Evolutionary conservation across 2,329 filamentous ascomycete genomes (phyloP), one percentile per base, ranked within the genome.

Genomic region (Nemania sp.): DNA sequence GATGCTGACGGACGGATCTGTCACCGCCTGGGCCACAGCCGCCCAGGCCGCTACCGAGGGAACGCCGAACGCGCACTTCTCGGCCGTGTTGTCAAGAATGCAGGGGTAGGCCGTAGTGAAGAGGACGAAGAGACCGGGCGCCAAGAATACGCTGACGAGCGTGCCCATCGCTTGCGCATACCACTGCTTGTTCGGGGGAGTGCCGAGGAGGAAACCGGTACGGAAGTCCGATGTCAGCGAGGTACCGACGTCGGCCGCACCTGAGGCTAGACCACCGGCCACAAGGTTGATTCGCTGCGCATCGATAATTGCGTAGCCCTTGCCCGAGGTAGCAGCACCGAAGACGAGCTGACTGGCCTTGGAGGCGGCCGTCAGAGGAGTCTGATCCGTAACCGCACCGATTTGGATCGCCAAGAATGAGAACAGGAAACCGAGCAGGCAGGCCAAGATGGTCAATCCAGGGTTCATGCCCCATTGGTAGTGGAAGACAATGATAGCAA

Each of bases 271-370:
- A 73, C 82, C 82, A 70, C 89, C 89, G 49, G 89, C 89, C 35
- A 90, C 84, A 32, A 92, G 79, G 81, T 92, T 92, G 79, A 92
- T 84, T 58, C 84, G 82, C 79, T 91, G 90, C 0, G 89, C 88
- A 18, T 86, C 78, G 6, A 79, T 72, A 63, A 86, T 71, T 1
- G 78, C 73, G 78, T 85, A 86, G 70, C 84, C 80, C 65, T 86
- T 82, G 70, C 85, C 83, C 45, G 84, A 84, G 41, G 89, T 91
- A 32, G 89, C 88, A 58, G 86, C 89, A 71, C 89, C 89, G 54
- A 90, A 88, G 62, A 92, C 84, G 64, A 92, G 86, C 80, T 92
- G 90, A 1, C 88, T 90, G 4, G 89, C 89, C 79, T 92, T 92
- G 71, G 89, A 85, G 0, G 88, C 88, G 3, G 90, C 88, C 2